Base-by-base conservation (phyloP, 176 grass and related monocot species). In the Triticum monococcum region DNA sequence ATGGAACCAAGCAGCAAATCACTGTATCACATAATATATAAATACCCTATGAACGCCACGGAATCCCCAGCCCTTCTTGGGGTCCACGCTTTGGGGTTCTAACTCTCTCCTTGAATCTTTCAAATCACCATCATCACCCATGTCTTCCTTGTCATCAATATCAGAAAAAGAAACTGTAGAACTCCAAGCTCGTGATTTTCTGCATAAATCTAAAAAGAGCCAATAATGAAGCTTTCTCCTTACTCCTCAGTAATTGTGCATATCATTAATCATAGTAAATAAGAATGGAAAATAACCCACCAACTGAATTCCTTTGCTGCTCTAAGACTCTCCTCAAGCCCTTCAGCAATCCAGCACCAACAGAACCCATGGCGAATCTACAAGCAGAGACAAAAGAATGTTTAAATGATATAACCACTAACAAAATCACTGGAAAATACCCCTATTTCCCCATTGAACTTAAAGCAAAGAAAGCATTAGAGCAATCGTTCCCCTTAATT, bases 1-100 rank as follows among this genome's bases (percentile, higher is more conserved):
- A 77, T 83, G 56, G 74, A 5, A 87, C 9, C 12, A 78, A 68
- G 32, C 46, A 56, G 46, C 31, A 77, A 54, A 76, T 30, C 46
- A 67, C n/a, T 28, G 25, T 50, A 61, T 82, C 63, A 76, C 60
- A 46, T 60, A 62, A 78, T n/a, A 13, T 32, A 63, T 87, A 45
- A 75, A 67, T 85, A 99, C 97, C 94, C 90, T 91, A 60, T 96
- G 88, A 68, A 99, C 94, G 12, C 92, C 90, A 83, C 97, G 93
- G 72, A 90, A 99, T 71, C 40, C 86, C 94, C 90, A 99, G 52
- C 94, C 94, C 52, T 71, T 96, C 32, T 80, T 80, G 35, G 92
- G 91, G 50, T 97, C 92, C 82, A 94, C 87, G 4, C 66, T 75
- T 75, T 91, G 87, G 57, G 94, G 90, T 83, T 92, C 11, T 78